Evolutionary conservation across 2,329 filamentous ascomycete genomes (phyloP).

Genomic region (Neopestalotiopsis sp.): DNA sequence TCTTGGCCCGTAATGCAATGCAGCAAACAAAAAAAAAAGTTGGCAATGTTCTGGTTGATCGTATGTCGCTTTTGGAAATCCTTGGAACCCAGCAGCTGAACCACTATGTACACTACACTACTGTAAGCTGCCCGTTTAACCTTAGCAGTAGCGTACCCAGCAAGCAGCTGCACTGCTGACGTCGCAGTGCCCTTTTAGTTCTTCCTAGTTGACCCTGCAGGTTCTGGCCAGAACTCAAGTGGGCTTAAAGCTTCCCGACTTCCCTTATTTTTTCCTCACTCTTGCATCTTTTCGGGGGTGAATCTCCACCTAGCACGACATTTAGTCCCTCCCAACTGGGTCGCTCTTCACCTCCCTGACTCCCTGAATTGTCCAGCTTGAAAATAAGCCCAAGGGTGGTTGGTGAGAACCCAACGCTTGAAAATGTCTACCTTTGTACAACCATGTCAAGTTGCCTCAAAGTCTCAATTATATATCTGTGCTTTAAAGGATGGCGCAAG

Average conservation of each 20-base stretch:
- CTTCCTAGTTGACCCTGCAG: not conserved
- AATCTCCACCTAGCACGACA: not conserved
- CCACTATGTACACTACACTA: too few relatives aligned
- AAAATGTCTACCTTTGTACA: not conserved
- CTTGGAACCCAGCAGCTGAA: not conserved
- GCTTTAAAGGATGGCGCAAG: too few relatives aligned
- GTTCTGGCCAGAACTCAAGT: not conserved
- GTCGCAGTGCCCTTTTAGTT: not conserved
- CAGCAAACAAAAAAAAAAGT: not conserved
- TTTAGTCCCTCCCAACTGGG: not conserved
- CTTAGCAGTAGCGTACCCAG: not conserved
- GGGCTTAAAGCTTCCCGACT: not conserved
- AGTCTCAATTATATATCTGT: too few relatives aligned
- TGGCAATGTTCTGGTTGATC: not conserved
- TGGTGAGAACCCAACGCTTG: not conserved
- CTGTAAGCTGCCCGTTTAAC: not conserved
- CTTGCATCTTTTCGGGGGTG: not conserved
- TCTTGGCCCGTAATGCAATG: not conserved
- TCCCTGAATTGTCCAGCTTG: not conserved
- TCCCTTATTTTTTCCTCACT: not conserved
- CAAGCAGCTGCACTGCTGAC: not conserved
- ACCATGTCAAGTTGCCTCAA: too few relatives aligned
- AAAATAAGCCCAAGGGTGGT: not conserved
- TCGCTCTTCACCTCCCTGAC: not conserved
- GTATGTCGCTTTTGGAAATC: not conserved